Evolutionary conservation across 2,329 filamentous ascomycete genomes (phyloP).

Genomic region (Aspergillus puulaauensis): DNA sequence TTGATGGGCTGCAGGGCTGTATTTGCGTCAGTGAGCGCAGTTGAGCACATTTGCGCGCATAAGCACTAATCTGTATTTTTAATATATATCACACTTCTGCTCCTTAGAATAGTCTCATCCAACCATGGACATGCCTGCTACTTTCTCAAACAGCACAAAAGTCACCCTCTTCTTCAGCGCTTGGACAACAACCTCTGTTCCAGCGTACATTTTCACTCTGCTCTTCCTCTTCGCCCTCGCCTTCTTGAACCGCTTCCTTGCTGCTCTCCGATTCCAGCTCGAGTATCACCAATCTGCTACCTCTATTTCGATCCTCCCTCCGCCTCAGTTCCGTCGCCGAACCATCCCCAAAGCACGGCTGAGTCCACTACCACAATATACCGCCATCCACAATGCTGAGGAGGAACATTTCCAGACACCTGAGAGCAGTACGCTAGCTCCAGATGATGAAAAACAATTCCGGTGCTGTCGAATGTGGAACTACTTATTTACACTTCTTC

Average conservation of each 20-base stretch:
- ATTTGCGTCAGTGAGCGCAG: background rate
- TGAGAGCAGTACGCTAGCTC: too few species aligned
- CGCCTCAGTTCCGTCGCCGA: background rate
- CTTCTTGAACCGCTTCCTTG: conserved; percentile 11
- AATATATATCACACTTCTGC: too few species aligned
- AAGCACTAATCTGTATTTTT: background rate
- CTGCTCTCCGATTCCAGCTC: conserved; percentile 6
- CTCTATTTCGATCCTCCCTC: background rate
- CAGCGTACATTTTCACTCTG: conserved; percentile 11
- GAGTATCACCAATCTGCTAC: background rate
- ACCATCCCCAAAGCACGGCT: conserved; percentile 2
- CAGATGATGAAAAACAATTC: background rate
- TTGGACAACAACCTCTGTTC: conserved; percentile 10
- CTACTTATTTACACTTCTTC: background rate
- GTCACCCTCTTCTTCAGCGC: conserved; percentile 13
- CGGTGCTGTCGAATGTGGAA: background rate
- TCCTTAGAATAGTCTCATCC: too few species aligned
- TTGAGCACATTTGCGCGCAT: background rate
- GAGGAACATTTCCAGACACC: too few species aligned
- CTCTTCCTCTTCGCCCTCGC: conserved; percentile 1
- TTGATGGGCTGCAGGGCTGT: too few species aligned
- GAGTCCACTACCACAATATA: conserved; percentile 8
- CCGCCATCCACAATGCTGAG: background rate
- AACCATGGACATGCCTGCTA: conserved; percentile 3
- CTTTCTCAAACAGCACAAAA: conserved; percentile 10